Conservation (phyloP, 768 basidiomycete genomes). For the Gymnopilus dilepis region DNA sequence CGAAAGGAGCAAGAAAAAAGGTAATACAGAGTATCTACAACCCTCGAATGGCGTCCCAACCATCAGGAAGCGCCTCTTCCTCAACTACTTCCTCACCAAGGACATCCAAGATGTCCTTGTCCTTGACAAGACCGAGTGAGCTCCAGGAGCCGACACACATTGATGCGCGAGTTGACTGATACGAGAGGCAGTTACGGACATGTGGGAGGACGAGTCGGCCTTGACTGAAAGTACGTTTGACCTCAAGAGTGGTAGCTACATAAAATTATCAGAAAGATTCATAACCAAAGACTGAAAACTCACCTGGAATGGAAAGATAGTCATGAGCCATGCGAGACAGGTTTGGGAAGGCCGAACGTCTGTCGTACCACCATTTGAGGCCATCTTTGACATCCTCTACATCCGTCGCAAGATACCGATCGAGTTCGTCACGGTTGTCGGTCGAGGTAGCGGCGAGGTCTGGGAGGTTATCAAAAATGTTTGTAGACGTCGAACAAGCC, state of each 20-base stretch:
- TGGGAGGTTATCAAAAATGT: neutral
- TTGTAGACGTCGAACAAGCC: neutral
- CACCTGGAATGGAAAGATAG: conserved; percentile 37
- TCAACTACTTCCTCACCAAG: neutral
- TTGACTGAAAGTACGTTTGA: conserved; percentile 34
- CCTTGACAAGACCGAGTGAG: neutral
- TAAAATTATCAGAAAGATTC: neutral
- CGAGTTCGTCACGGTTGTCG: neutral
- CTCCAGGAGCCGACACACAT: conserved; percentile 32
- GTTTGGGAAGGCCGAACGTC: conserved; percentile 24
- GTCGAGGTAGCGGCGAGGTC: neutral
- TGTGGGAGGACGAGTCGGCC: conserved; percentile 33
- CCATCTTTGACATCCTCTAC: conserved; percentile 12
- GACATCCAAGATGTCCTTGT: neutral
- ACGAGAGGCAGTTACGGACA: conserved; percentile 28
- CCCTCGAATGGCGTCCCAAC: neutral
- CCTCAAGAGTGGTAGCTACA: conserved; percentile 33
- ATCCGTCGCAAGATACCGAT: neutral
- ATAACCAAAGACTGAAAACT: conserved; percentile 12
- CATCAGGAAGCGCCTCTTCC: neutral
- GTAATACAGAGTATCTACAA: neutral
- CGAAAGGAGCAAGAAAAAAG: neutral
- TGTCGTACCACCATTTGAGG: conserved; percentile 33
- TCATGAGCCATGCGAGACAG: conserved; percentile 37
- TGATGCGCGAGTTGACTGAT: conserved; percentile 26